Percentiles rank a stretch among this genome's conserved stretches.
Conservation (phyloP, 1,284 basidiomycete species). For the Moniliella sp. region DNA sequence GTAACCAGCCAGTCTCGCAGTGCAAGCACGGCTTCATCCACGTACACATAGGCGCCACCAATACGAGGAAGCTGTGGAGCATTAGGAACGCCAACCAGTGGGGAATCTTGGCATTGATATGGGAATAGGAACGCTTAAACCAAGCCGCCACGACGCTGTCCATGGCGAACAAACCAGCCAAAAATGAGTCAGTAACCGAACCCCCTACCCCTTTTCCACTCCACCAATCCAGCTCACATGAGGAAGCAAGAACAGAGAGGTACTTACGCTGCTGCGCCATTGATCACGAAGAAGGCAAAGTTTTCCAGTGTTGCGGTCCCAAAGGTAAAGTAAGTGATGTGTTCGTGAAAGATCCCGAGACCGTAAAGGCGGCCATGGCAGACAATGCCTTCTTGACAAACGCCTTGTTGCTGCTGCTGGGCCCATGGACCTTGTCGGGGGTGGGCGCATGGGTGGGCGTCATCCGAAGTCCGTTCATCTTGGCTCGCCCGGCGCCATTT, state of each 20-base stretch:
- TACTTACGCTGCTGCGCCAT: constrained; percentile 20
- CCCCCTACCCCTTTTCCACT: no score
- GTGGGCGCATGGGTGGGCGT: no score
- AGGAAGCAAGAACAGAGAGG: no score
- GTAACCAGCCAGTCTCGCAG: not conserved
- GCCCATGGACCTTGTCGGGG: not conserved
- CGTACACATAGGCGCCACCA: constrained; percentile 14
- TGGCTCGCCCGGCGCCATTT: no score
- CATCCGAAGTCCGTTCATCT: no score
- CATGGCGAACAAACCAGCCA: not conserved
- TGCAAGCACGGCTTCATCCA: not conserved
- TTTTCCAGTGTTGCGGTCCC: constrained; percentile 23
- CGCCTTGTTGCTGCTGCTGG: constrained; percentile 5
- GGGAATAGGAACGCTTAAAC: constrained; percentile 17
- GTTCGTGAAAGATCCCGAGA: constrained; percentile 19
- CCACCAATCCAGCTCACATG: no score
- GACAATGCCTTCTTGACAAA: constrained; percentile 22
- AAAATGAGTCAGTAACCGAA: no score
- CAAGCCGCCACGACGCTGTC: constrained; percentile 13
- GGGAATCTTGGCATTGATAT: constrained; percentile 17
- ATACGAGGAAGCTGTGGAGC: constrained; percentile 16
- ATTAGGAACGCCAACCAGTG: constrained; percentile 13
- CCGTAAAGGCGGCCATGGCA: constrained; percentile 25
- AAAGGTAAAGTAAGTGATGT: constrained; percentile 23
- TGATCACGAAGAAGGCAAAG: constrained; percentile 28